Percentiles rank a stretch among this genome's conserved stretches.
Evolutionary conservation across 768 basidiomycete genomes (phyloP).

Genomic region (Epithele typhae): DNA sequence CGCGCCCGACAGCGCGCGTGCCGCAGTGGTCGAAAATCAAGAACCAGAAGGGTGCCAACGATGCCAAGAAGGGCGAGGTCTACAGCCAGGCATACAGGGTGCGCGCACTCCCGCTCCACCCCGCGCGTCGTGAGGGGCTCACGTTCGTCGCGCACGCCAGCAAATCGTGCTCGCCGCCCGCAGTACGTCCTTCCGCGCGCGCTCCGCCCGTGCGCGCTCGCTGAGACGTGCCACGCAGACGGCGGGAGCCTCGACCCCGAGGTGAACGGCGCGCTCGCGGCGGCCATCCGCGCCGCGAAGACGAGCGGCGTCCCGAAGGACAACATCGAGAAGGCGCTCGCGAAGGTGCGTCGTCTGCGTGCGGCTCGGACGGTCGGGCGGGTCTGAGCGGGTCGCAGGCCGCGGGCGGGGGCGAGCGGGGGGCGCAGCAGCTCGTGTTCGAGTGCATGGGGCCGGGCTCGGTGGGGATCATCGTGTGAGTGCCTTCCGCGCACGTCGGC

Average conservation of each 20-base stretch:
- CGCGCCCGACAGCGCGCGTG: not conserved
- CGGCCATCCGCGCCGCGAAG: conserved; percentile 51
- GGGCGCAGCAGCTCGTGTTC: conserved; percentile 46
- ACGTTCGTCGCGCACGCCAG: too few species aligned
- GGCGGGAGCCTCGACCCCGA: conserved; percentile 55
- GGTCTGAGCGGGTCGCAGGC: conserved; percentile 29
- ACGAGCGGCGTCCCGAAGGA: conserved; percentile 62
- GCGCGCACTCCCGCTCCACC: conserved; percentile 23
- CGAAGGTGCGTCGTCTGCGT: conserved; percentile 41
- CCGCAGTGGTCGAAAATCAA: conserved; percentile 75
- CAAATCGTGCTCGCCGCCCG: conserved; percentile 60
- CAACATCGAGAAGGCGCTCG: conserved; percentile 61
- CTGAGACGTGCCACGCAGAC: conserved; percentile 28
- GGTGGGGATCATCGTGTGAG: conserved; percentile 65
- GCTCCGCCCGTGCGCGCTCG: not conserved
- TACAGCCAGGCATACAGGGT: conserved; percentile 55
- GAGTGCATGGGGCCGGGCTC: conserved; percentile 56
- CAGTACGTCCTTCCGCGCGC: conserved; percentile 38
- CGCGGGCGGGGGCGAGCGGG: conserved; percentile 44
- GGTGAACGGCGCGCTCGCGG: conserved; percentile 49
- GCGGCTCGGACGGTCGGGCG: not conserved
- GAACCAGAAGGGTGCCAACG: conserved; percentile 61
- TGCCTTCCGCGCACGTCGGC: conserved; percentile 3
- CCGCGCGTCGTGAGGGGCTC: too few species aligned
- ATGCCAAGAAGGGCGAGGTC: conserved; percentile 53